Evolutionary conservation across 331 rosid genomes (phyloP), one percentile per base, ranked within the genome.

Genomic region (Acacia pycnantha): DNA sequence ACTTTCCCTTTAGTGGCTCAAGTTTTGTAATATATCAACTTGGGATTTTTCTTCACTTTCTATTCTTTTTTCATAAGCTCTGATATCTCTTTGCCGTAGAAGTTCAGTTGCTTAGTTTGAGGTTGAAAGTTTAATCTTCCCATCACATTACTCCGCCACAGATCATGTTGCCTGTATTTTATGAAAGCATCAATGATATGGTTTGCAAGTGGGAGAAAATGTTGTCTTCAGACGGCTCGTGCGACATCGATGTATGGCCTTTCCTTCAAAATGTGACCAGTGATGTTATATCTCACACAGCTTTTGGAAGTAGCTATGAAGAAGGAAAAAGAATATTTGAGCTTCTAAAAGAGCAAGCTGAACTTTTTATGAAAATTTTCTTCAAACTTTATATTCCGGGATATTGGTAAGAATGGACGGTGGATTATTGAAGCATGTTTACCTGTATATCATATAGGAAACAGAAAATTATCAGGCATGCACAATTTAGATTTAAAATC

Each of bases 191-290:
- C 62, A 35, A 44, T 13, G 90, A 87, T 21, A 77, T 90, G 89
- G 73, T 88, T 44, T 72, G 2, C 4, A 58, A 81, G 67, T 88
- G 93, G 93, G 90, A 84, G 74, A 53, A 0, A 3, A 56, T 53
- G 79, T 48, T 37, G n/a, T 54, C 84, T 10, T 31, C 69, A 1
- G 78, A 83, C 7, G 84, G 83, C n/a, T 64, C 68, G 0, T 59
- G 53, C 19, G 90, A 88, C 47, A 3, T 88, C 4, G 90, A 90
- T 41, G 88, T 85, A 4, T 87, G 88, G 92, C 90, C 91, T 43
- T 31, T 9, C 53, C 82, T 91, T 11, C 71, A 77, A 46, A 51
- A 62, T 43, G 6, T 84, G 68, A 8, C 91, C 4, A 14, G 74
- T 0, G 90, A 91, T 77, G 82, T 70, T 16, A 86, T 89, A 76